Conservation (phyloP, 805 yeast genomes). For the Candida saitoana region DNA sequence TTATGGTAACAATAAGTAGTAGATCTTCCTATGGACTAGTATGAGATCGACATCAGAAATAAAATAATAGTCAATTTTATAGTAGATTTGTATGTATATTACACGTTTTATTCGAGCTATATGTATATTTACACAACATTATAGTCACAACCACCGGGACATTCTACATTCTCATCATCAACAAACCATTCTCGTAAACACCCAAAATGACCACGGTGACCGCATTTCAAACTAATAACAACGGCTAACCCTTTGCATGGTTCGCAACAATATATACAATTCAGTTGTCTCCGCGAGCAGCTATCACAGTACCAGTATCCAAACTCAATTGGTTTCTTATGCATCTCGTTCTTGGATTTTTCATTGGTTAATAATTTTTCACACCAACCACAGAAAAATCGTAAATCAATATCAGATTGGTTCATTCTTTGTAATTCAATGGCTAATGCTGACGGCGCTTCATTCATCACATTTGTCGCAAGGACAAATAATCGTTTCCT, state of each 20-base stretch:
- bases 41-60: no score
- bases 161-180: slow-evolving; percentile 57
- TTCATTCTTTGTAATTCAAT: slow-evolving; percentile 28
- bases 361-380: slow-evolving; percentile 59
- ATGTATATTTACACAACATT: slow-evolving; percentile 9
- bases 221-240: slow-evolving; percentile 60
- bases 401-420: slow-evolving; percentile 31
- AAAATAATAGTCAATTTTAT: no score
- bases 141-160: slow-evolving; percentile 74
- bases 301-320: slow-evolving; percentile 86
- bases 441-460: slow-evolving; percentile 28
- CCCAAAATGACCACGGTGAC: slow-evolving; percentile 81
- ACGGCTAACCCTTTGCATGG: slow-evolving; percentile 72
- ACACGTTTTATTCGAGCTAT: no score
- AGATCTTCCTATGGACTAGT: no score
- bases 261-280: slow-evolving; percentile 75
- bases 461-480: slow-evolving; percentile 55
- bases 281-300: slow-evolving; percentile 56
- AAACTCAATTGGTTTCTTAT: slow-evolving; percentile 25
- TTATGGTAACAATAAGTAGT: no score
- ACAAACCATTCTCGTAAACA: slow-evolving; percentile 79
- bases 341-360: slow-evolving; percentile 37
- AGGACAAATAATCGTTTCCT: slow-evolving; percentile 48
- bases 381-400: slow-evolving; percentile 61
- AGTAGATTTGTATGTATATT: no score